Percentiles rank a stretch among this genome's conserved stretches.
These are phyloP conservation scores for Oryza brachyantha DNA, from an alignment of 176 grass and related monocot species.

Conservation along the genomic window DNA sequence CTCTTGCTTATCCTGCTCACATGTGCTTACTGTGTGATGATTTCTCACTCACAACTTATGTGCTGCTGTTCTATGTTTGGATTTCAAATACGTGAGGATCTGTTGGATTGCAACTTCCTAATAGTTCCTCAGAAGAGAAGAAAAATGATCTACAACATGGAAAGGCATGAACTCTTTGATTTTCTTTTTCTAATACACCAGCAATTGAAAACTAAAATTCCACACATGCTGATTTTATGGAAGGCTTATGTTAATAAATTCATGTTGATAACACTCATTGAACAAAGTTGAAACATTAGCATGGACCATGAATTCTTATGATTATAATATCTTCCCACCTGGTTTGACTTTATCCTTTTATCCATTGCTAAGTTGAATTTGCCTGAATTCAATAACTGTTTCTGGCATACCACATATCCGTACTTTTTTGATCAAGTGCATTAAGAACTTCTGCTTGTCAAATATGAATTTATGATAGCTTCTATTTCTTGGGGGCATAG, in stretches of 20 bases:
- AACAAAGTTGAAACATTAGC: neutral
- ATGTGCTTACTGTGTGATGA: neutral
- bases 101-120: neutral
- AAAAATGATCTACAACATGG: neutral
- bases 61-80: neutral
- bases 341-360: neutral
- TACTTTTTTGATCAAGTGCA: neutral
- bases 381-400: neutral
- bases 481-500: conserved; percentile 9
- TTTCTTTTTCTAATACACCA: neutral
- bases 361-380: conserved; percentile 7
- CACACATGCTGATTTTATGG: neutral
- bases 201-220: neutral
- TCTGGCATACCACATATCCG: conserved; percentile 1
- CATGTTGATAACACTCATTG: neutral
- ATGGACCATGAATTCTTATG: neutral
- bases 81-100: neutral
- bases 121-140: neutral
- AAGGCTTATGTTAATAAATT: neutral
- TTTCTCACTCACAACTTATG: neutral
- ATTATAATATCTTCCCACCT: neutral
- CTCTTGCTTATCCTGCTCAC: neutral
- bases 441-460: neutral
- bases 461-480: neutral
- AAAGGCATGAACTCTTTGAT: neutral